Percentiles rank a stretch among this genome's conserved stretches.
These are phyloP conservation scores for Paraurostyla sp. DNA, from an alignment of 73 alveolate genomes.

Conservation along the genomic window DNA sequence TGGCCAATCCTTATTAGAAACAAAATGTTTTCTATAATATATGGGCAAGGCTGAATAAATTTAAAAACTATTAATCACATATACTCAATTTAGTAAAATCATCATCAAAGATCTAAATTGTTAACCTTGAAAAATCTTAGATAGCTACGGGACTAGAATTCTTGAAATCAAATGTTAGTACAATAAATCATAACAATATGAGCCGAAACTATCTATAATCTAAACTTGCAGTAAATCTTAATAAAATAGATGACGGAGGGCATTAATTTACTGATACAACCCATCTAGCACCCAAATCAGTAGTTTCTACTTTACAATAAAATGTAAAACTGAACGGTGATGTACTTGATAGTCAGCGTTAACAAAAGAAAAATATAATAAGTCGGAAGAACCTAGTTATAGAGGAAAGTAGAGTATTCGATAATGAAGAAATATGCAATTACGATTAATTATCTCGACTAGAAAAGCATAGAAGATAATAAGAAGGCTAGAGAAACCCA, in stretches of 20 bases:
- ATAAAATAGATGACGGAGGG: no score
- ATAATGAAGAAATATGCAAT: conserved; percentile 45
- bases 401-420: conserved; percentile 52
- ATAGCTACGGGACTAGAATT: not conserved
- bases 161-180: not conserved
- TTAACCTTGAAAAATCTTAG: not conserved
- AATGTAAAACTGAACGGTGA: not conserved
- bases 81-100: not conserved
- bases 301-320: no score
- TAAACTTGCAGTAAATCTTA: no score
- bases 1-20: conserved; percentile 4
- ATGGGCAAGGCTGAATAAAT: not conserved
- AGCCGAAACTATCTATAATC: no score
- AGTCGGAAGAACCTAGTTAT: not conserved
- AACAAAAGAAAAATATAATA: not conserved
- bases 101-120: not conserved
- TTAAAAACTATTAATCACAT: not conserved
- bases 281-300: not conserved
- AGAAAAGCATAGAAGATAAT: not conserved
- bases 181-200: not conserved
- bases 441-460: not conserved
- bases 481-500: not conserved
- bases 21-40: not conserved
- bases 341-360: not conserved
- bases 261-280: not conserved